Evolutionary conservation across 2,329 filamentous ascomycete genomes (phyloP).

Genomic region (Talaromyces piceae): DNA sequence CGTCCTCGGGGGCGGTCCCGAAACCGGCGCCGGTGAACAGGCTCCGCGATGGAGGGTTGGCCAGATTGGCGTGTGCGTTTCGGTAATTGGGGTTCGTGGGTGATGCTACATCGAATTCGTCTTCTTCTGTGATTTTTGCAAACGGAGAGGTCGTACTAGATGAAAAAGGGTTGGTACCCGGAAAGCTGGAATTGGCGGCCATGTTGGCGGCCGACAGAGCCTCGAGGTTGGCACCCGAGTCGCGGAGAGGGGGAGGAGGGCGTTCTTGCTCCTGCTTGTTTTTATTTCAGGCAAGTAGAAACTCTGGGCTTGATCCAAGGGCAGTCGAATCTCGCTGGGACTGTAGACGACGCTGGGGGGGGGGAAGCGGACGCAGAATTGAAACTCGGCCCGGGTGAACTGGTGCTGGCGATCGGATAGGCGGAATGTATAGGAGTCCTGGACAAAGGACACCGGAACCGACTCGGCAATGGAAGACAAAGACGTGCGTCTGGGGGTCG

Average conservation of each 20-base stretch:
- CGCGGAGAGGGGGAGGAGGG: background rate
- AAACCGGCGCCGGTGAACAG: slow-evolving; percentile 36
- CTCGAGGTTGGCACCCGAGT: background rate
- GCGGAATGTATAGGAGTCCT: no score
- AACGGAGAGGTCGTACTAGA: slow-evolving; percentile 53
- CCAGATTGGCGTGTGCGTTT: slow-evolving; percentile 25
- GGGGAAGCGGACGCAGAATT: slow-evolving; percentile 66
- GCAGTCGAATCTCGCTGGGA: no score
- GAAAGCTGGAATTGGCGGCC: slow-evolving; percentile 64
- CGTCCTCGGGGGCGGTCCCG: slow-evolving; percentile 14
- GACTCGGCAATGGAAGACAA: no score
- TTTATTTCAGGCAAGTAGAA: no score
- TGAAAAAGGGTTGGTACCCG: slow-evolving; percentile 74
- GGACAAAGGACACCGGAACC: no score
- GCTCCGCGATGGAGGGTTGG: slow-evolving; percentile 24
- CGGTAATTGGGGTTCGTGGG: slow-evolving; percentile 61
- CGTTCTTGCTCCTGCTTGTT: background rate
- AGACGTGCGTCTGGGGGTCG: no score
- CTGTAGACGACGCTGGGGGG: slow-evolving; percentile 58
- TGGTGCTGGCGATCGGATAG: slow-evolving; percentile 43
- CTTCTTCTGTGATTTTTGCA: slow-evolving; percentile 68
- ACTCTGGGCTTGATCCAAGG: no score
- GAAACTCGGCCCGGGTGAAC: slow-evolving; percentile 42
- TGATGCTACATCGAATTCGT: slow-evolving; percentile 72
- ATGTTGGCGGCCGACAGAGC: slow-evolving; percentile 37